A percentile compares a stretch with the other conserved stretches of the same genome.
Conservation (phyloP, 345 rosid genomes). For the Populus alba region DNA sequence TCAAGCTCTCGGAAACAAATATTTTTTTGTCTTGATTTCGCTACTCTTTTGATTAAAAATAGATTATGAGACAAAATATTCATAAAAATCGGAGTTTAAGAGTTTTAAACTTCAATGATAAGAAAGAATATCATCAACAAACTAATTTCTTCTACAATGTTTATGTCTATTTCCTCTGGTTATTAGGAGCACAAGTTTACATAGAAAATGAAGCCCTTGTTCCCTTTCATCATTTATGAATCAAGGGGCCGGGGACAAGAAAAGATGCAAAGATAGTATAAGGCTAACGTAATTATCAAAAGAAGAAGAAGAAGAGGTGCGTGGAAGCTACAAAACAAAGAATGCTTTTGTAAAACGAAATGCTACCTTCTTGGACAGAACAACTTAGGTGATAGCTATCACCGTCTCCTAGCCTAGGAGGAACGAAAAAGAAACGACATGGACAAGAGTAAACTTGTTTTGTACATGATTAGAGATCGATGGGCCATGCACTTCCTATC, state of each 20-base stretch:
- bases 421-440: background rate
- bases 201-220: no score
- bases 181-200: background rate
- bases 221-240: no score
- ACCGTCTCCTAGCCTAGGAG: background rate
- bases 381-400: background rate
- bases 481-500: no score
- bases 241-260: background rate
- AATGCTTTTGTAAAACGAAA: background rate
- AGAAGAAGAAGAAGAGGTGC: background rate
- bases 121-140: background rate
- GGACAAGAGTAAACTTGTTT: no score
- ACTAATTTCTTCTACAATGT: background rate
- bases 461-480: no score
- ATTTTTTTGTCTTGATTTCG: no score
- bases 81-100: background rate
- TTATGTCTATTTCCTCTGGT: background rate
- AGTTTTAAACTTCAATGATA: background rate
- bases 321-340: background rate
- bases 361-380: background rate
- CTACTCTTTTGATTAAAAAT: no score
- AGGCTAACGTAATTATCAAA: background rate
- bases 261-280: background rate
- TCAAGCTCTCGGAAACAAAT: background rate
- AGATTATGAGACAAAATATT: no score